Conservation (phyloP, 768 basidiomycete genomes). For the Leccinum obscurum region DNA sequence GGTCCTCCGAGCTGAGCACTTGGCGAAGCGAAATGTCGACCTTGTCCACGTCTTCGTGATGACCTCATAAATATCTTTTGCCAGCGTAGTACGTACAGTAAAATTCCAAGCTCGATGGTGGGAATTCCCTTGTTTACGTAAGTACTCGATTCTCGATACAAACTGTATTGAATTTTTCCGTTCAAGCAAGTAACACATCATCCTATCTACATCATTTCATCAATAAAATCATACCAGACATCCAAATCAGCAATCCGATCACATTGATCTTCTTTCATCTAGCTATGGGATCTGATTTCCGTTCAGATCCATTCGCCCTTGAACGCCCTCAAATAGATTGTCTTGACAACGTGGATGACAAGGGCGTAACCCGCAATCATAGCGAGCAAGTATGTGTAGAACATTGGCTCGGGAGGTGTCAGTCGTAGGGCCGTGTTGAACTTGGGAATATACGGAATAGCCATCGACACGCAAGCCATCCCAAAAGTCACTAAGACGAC, state of each 20-base stretch:
- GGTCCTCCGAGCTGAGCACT: neutral
- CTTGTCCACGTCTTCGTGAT: constrained; percentile 10
- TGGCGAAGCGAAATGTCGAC: constrained; percentile 7
- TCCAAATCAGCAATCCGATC: neutral
- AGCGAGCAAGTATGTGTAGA: constrained; percentile 27
- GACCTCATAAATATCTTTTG: constrained; percentile 15
- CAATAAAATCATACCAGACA: neutral
- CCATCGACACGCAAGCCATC: constrained; percentile 33
- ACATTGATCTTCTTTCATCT: neutral
- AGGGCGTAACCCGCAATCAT: constrained; percentile 25
- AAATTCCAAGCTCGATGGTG: neutral
- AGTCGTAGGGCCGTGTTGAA: constrained; percentile 29
- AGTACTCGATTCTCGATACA: neutral
- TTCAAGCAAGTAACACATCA: neutral
- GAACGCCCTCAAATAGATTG: constrained; percentile 27
- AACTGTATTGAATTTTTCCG: no score
- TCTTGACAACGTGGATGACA: constrained; percentile 30
- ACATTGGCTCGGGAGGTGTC: constrained; percentile 31
- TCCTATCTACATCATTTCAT: neutral
- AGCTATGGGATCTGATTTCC: neutral
- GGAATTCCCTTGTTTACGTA: neutral
- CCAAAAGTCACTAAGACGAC: constrained; percentile 33
- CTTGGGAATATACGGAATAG: constrained; percentile 35
- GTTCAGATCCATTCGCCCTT: constrained; percentile 33
- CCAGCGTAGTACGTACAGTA: neutral